Conservation (phyloP, 106 monocot species). For the Dendrobium catenatum region DNA sequence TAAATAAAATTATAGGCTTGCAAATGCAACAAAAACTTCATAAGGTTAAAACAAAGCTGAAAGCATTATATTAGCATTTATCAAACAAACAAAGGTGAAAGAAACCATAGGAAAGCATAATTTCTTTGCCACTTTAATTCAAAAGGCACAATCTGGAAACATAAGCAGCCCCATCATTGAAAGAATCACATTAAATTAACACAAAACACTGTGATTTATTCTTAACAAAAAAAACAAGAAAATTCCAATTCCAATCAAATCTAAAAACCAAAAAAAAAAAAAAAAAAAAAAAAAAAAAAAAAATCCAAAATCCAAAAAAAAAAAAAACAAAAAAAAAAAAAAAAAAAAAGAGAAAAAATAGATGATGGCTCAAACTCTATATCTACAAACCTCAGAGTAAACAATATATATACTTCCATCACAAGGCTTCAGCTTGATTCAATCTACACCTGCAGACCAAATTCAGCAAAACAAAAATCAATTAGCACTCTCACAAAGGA, state of each 20-base stretch:
- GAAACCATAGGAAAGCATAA: not conserved
- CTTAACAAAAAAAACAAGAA: not conserved
- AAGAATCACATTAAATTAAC: constrained; percentile 2
- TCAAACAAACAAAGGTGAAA: not conserved
- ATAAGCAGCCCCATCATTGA: not conserved
- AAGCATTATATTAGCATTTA: not conserved
- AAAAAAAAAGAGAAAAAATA: not conserved
- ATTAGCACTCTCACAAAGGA: not conserved
- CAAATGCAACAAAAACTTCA: not conserved
- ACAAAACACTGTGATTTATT: not conserved
- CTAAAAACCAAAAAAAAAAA: constrained; percentile 2
- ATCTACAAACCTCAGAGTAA: constrained; percentile 8
- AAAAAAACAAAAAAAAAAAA: constrained; percentile 11
- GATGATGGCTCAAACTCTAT: constrained; percentile 4
- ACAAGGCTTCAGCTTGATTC: not conserved
- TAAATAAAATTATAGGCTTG: not conserved
- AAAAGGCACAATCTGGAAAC: not conserved
- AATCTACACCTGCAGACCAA: constrained; percentile 3
- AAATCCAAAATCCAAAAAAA: no score
- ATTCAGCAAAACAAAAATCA: not conserved
- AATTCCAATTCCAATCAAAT: not conserved
- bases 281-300: not conserved
- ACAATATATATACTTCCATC: not conserved
- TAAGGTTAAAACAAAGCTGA: not conserved
- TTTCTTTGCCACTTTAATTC: not conserved